Conservation (phyloP, 768 basidiomycete genomes). For the Boletellus emodensis region DNA sequence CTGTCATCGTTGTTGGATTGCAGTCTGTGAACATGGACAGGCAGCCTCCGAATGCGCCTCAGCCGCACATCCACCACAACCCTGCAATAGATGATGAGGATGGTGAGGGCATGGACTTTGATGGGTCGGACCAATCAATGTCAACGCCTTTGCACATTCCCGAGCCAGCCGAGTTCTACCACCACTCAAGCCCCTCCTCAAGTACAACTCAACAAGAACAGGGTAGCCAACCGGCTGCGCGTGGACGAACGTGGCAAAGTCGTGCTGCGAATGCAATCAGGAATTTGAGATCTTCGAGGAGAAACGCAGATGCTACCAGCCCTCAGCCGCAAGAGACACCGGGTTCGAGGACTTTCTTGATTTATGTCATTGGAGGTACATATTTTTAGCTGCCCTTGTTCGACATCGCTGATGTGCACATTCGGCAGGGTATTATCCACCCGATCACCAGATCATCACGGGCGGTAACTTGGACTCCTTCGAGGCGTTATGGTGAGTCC, state of each 20-base stretch:
- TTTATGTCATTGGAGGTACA: conserved; percentile 84
- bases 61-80: conserved; percentile 9
- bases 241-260: conserved; percentile 51
- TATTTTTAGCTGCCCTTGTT: background rate
- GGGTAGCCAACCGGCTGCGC: conserved; percentile 18
- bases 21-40: conserved; percentile 62
- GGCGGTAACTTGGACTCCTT: conserved; percentile 75
- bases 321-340: conserved; percentile 23
- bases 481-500: conserved; percentile 66
- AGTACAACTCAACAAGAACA: conserved; percentile 15
- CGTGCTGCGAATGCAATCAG: conserved; percentile 62
- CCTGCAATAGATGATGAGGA: conserved; percentile 22
- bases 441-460: conserved; percentile 84
- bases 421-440: conserved; percentile 79
- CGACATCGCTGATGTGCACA: conserved; percentile 2
- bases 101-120: conserved; percentile 26
- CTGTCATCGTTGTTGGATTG: conserved; percentile 79
- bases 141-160: conserved; percentile 26
- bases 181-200: conserved; percentile 5
- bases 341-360: conserved; percentile 66
- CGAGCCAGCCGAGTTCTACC: conserved; percentile 22
- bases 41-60: conserved; percentile 24
- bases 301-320: conserved; percentile 17
- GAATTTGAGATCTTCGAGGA: conserved; percentile 43
- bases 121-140: conserved; percentile 24